Evolutionary conservation across 164 flowering plant genomes (phyloP).

Genomic region (Berberis vulgaris): DNA sequence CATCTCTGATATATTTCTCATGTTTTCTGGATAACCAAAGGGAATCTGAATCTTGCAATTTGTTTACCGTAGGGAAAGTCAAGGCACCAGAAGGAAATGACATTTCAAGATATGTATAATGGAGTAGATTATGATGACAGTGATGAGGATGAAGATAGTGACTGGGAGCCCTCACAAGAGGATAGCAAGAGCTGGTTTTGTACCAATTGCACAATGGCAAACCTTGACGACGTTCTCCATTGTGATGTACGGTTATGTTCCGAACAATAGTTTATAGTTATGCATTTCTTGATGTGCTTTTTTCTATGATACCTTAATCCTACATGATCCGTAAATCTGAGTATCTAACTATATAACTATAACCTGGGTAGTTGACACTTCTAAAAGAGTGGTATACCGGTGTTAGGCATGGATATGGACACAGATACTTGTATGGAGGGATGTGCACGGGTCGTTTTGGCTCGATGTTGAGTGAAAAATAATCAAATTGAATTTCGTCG

Average conservation of each 20-base stretch:
- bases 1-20: not conserved
- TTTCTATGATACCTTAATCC: not conserved
- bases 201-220: constrained; percentile 81
- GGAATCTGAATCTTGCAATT: constrained; percentile 1
- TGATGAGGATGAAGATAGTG: constrained; percentile 74
- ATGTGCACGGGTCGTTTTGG: no score
- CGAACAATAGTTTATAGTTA: not conserved
- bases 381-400: not conserved
- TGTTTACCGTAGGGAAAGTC: constrained; percentile 19
- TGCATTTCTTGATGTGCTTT: not conserved
- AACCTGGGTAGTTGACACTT: no score
- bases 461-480: no score
- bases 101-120: constrained; percentile 54
- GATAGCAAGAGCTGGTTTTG: constrained; percentile 70
- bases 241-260: constrained; percentile 60
- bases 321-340: not conserved
- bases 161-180: constrained; percentile 68
- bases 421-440: no score
- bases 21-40: not conserved
- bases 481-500: no score
- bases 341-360: no score
- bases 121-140: constrained; percentile 31
- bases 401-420: not conserved
- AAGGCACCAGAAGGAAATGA: constrained; percentile 36
- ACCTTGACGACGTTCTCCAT: constrained; percentile 41